These are phyloP conservation scores for Geotrichum histeridarum DNA, from an alignment of 1,139 yeast genomes.

Conservation along the genomic window DNA sequence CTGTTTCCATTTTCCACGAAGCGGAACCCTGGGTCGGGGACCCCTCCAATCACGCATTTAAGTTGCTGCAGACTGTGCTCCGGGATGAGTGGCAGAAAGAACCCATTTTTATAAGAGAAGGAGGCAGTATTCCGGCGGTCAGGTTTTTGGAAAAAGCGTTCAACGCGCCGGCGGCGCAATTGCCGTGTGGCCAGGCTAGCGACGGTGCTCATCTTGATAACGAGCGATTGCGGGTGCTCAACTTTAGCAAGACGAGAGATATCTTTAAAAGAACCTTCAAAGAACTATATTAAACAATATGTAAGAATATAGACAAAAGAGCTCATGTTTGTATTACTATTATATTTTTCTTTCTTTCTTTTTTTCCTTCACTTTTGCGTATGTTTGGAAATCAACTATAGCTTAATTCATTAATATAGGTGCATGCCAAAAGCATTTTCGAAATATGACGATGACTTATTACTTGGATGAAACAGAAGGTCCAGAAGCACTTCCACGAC, in stretches of 20 bases:
- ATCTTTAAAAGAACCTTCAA: constrained; percentile 44
- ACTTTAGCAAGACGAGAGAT: constrained; percentile 66
- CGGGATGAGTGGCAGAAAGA: constrained; percentile 53
- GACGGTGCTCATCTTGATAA: constrained; percentile 91
- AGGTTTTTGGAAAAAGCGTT: constrained; percentile 77
- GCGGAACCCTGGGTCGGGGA: constrained; percentile 98
- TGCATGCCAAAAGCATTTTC: no score
- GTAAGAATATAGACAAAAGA: neutral
- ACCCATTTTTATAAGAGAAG: constrained; percentile 86
- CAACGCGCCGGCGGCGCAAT: constrained; percentile 85
- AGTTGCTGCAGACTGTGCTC: constrained; percentile 56
- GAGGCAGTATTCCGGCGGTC: constrained; percentile 92
- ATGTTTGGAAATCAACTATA: no score
- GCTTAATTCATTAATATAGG: no score
- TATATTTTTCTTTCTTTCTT: no score
- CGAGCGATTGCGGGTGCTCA: constrained; percentile 74
- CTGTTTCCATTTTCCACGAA: constrained; percentile 62
- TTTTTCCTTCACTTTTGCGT: no score
- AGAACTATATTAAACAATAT: constrained; percentile 14
- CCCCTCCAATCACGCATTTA: constrained; percentile 66
- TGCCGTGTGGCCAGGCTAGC: constrained; percentile 93
- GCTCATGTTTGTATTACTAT: neutral
- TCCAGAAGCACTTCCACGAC: constrained; percentile 5
- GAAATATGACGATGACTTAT: no score
- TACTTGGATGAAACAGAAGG: neutral